Percentiles rank a stretch among this genome's conserved stretches.
These are phyloP conservation scores for Pythium utonaiense DNA, from an alignment of 352 stramenopile species.

Conservation along the genomic window DNA sequence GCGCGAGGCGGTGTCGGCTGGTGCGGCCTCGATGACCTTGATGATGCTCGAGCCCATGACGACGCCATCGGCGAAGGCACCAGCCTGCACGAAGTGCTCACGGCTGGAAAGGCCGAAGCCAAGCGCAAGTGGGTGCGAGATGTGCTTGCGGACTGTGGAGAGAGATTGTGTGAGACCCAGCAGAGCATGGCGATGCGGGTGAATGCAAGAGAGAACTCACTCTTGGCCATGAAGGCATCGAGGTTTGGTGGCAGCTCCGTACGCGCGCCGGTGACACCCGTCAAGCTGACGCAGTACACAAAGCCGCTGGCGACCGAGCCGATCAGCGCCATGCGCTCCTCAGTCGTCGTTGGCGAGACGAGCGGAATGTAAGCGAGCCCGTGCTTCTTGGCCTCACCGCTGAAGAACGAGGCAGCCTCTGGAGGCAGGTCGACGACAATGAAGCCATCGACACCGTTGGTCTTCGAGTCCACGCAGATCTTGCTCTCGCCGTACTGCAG, in stretches of 20 bases:
- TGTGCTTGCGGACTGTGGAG: slow-evolving; percentile 66
- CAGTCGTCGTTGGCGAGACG: slow-evolving; percentile 96
- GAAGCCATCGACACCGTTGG: slow-evolving; percentile 92
- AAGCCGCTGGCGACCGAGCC: slow-evolving; percentile 73
- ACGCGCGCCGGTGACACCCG: slow-evolving; percentile 93
- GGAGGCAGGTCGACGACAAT: slow-evolving; percentile 98
- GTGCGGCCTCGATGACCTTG: slow-evolving; percentile 76
- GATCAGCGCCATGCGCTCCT: slow-evolving; percentile 90
- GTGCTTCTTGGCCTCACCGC: slow-evolving; percentile 87
- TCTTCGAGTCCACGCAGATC: slow-evolving; percentile 78
- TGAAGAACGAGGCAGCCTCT: slow-evolving; percentile 91
- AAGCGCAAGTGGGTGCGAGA: slow-evolving; percentile 91
- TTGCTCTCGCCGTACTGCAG: slow-evolving; percentile 94
- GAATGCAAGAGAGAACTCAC: slow-evolving; percentile 34
- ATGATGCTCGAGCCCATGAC: slow-evolving; percentile 89
- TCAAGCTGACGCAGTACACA: slow-evolving; percentile 87
- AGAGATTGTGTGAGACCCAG: no score
- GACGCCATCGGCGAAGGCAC: slow-evolving; percentile 88
- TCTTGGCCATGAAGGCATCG: slow-evolving; percentile 90
- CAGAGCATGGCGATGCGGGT: neutral
- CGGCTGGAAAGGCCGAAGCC: slow-evolving; percentile 97
- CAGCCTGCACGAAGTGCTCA: slow-evolving; percentile 90
- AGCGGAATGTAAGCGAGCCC: slow-evolving; percentile 96
- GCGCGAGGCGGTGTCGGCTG: slow-evolving; percentile 49
- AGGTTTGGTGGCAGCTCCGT: slow-evolving; percentile 91